Evolutionary conservation across 2,329 filamentous ascomycete genomes (phyloP), one percentile per base, ranked within the genome.

Genomic region (Cordyceps cicadae): DNA sequence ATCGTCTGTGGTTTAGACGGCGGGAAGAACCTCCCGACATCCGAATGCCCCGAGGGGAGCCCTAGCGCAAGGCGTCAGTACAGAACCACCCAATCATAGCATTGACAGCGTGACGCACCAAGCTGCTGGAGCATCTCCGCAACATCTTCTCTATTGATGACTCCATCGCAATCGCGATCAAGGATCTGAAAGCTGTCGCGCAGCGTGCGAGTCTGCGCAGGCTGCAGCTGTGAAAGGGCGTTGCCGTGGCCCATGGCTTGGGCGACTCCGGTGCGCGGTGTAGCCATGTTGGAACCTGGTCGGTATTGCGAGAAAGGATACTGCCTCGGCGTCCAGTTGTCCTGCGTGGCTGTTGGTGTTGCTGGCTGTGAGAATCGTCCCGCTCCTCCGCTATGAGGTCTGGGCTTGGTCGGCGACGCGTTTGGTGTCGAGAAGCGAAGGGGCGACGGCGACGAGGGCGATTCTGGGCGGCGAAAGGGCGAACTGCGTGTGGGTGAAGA

Each of bases 151-250:
- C 88, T 82, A 66, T 87, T 89, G 63, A 99, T 87, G 55, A 84
- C 79, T 19, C 93, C 92, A 69, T 94, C 91, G 69, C 91, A 92
- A 73, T 94, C 88, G 63, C 90, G 83, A 73, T 97, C 94, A 52
- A 99, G 81, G 62, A 97, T 92, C 73, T 95, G 90, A 73, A 97
- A 99, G 0, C 89, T 91, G 71, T 97, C 93, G 63, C 94, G 85
- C 74, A 99, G 83, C 67, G 90, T 90, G 68, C 92, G 86, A 41
- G 97, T 85, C 67, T 97, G 90, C 3, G 89, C 81, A 2, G 90
- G 86, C 43, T 93, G 89, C 48, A 97, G 76, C 68, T 89, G 87
- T 3, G 87, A 86, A 50, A 92, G 77, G 15, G 85, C 79, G 67
- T 81, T 85, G 39, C 79, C 77, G 59, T 77, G 73, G 4, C 72